Percentiles rank a stretch among this genome's conserved stretches.
Evolutionary conservation across 257 asterid genomes (phyloP).

Genomic region (Eucommia ulmoides): DNA sequence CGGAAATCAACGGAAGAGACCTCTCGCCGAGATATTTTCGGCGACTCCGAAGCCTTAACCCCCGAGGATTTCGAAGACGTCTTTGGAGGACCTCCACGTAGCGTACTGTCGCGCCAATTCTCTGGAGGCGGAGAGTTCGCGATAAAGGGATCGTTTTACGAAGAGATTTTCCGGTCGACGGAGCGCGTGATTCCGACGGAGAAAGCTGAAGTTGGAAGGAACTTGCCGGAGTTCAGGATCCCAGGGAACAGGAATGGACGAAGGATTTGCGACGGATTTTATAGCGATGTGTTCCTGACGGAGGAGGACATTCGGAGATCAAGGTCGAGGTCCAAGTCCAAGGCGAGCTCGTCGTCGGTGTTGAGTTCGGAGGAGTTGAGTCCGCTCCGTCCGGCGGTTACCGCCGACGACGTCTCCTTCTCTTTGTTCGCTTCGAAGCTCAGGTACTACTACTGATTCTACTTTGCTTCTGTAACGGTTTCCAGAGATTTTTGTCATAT

Average conservation of each 20-base stretch:
- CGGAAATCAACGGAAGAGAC: slow-evolving; percentile 32
- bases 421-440: slow-evolving; percentile 38
- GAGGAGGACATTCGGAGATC: slow-evolving; percentile 34
- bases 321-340: slow-evolving; percentile 31
- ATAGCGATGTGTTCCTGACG: slow-evolving; percentile 56
- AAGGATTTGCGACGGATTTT: slow-evolving; percentile 26
- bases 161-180: slow-evolving; percentile 40
- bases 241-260: slow-evolving; percentile 21
- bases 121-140: slow-evolving; percentile 13
- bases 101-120: slow-evolving; percentile 40
- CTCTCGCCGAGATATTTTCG: slow-evolving; percentile 24
- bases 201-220: slow-evolving; percentile 19
- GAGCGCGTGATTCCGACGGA: slow-evolving; percentile 14
- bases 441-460: too few relatives aligned
- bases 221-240: slow-evolving; percentile 58
- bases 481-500: slow-evolving; percentile 28
- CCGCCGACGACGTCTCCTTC: slow-evolving; percentile 33
- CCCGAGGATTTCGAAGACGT: slow-evolving; percentile 29
- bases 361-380: slow-evolving; percentile 70
- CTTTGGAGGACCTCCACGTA: slow-evolving; percentile 77
- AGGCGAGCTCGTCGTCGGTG: slow-evolving; percentile 55
- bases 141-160: slow-evolving; percentile 21
- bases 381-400: slow-evolving; percentile 47
- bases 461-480: too few relatives aligned
- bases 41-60: slow-evolving; percentile 15